Conservation (phyloP, 148 eudicot genomes). For the Silene conica region DNA sequence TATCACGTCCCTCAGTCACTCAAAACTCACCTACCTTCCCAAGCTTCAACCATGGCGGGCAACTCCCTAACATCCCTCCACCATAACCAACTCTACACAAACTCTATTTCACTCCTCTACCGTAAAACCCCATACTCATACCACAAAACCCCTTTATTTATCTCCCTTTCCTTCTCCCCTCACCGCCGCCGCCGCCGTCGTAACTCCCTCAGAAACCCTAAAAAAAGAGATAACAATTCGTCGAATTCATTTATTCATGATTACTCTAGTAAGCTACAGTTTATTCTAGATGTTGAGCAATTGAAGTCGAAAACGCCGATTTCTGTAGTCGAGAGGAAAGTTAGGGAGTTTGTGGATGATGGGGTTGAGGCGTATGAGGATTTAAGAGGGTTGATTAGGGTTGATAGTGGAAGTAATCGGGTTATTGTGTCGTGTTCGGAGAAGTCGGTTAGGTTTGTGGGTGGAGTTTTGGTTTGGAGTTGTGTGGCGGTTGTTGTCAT, state of each 20-base stretch:
- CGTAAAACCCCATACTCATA: background rate
- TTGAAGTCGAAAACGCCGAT: constrained; percentile 32
- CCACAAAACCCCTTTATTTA: constrained; percentile 1
- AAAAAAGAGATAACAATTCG: constrained; percentile 6
- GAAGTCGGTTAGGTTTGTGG: constrained; percentile 51
- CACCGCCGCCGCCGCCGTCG: constrained; percentile 49
- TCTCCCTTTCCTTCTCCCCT: constrained; percentile 25
- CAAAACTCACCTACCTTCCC: background rate
- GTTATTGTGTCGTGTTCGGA: constrained; percentile 48
- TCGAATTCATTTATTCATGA: constrained; percentile 29
- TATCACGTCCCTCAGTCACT: no score
- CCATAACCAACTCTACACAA: background rate
- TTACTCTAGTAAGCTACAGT: constrained; percentile 33
- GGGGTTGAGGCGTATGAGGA: constrained; percentile 53
- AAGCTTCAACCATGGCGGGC: constrained; percentile 9
- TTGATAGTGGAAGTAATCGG: constrained; percentile 36
- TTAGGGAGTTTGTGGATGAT: constrained; percentile 27
- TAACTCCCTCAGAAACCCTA: constrained; percentile 41
- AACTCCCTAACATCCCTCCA: constrained; percentile 10
- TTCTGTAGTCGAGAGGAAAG: constrained; percentile 31
- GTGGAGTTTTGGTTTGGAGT: constrained; percentile 36
- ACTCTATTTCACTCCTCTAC: background rate
- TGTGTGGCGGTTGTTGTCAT: constrained; percentile 33
- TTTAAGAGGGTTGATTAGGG: constrained; percentile 33
- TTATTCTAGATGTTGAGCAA: constrained; percentile 43